phyloP scores from a whole-genome alignment of 208 protist species.

The Entamoeba invadens region DNA sequence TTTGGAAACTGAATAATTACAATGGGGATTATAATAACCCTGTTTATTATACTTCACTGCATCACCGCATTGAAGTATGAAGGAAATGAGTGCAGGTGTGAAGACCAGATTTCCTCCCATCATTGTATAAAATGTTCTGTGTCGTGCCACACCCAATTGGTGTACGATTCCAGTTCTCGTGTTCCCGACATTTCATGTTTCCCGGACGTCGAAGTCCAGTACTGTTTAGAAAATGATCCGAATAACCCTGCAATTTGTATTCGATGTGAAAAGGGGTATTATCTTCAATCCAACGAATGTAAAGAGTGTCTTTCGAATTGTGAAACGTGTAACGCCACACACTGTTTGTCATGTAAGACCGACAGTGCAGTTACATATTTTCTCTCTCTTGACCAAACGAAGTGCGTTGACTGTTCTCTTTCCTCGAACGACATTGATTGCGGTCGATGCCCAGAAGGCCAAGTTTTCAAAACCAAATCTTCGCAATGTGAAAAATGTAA shows the following conservation, averaged over 20 bases:
- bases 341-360: not conserved
- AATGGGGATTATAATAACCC: too few relatives aligned
- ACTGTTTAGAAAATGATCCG: too few relatives aligned
- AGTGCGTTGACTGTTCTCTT: not conserved
- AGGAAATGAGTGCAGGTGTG: too few relatives aligned
- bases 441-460: not conserved
- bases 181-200: too few relatives aligned
- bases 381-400: not conserved
- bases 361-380: not conserved
- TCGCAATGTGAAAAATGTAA: not conserved
- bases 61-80: too few relatives aligned
- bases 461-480: not conserved
- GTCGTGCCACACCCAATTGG: not conserved
- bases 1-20: too few relatives aligned
- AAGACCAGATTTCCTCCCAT: too few relatives aligned
- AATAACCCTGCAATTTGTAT: too few relatives aligned
- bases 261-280: not conserved
- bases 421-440: not conserved
- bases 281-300: not conserved
- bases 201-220: too few relatives aligned
- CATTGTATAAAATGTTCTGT: not conserved
- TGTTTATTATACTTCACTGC: too few relatives aligned
- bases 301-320: not conserved
- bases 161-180: not conserved
- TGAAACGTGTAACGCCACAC: not conserved